Percentiles rank a stretch among this genome's conserved stretches.
Conservation (phyloP, 306 rosid species). For the Morella rubra region DNA sequence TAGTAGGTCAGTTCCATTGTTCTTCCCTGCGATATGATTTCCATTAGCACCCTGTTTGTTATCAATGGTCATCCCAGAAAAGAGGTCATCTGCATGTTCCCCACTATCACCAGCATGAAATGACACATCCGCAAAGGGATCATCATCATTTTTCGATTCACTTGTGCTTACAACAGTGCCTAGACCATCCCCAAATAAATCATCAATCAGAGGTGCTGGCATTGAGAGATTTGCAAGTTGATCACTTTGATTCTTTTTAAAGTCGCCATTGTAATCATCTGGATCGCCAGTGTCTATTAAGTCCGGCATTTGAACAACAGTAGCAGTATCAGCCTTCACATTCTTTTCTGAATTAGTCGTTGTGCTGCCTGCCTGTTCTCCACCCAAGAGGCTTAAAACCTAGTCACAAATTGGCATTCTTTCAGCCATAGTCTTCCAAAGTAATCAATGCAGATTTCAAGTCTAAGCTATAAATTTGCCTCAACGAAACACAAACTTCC, state of each 20-base stretch:
- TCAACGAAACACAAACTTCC: background rate
- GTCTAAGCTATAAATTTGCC: background rate
- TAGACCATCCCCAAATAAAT: conserved; percentile 75
- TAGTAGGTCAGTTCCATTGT: conserved; percentile 50
- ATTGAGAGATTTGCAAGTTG: conserved; percentile 44
- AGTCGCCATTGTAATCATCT: conserved; percentile 36
- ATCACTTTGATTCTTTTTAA: conserved; percentile 39
- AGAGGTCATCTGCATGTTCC: conserved; percentile 68
- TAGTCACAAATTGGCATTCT: conserved; percentile 41
- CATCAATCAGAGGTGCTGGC: conserved; percentile 66
- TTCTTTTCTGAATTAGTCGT: conserved; percentile 50
- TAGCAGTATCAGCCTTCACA: conserved; percentile 39
- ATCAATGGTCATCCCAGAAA: conserved; percentile 78
- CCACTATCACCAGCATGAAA: conserved; percentile 62
- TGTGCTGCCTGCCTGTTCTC: conserved; percentile 49
- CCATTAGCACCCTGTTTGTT: conserved; percentile 44
- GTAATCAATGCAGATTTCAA: background rate
- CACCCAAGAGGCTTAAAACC: conserved; percentile 82
- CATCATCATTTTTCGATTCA: conserved; percentile 64
- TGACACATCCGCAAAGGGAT: conserved; percentile 93
- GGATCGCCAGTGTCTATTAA: conserved; percentile 83
- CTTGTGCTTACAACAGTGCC: conserved; percentile 38
- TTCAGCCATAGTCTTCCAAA: conserved; percentile 3
- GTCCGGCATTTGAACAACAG: conserved; percentile 64
- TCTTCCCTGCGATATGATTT: conserved; percentile 38